phyloP scores from a whole-genome alignment of 2,329 filamentous ascomycete genomes.

The Fusarium sp. region DNA sequence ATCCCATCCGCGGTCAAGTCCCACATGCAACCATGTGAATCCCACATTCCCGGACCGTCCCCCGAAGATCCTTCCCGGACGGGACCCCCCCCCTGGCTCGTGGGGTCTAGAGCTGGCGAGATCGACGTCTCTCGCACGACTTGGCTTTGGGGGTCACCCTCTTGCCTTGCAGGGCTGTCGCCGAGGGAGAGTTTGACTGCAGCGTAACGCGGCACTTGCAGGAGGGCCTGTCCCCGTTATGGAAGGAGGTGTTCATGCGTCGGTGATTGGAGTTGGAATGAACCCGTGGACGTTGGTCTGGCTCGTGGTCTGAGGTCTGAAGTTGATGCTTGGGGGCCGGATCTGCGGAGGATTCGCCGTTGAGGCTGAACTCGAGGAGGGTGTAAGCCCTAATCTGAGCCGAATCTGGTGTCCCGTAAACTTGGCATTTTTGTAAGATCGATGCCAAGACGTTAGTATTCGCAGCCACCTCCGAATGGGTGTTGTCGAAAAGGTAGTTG shows the following conservation, averaged over 20 bases:
- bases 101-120: conserved; percentile 37
- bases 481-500: background rate
- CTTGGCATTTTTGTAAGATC: conserved; percentile 55
- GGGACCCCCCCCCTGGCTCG: conserved; percentile 35
- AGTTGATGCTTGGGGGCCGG: conserved; percentile 59
- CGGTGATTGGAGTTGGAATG: conserved; percentile 25
- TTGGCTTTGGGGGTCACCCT: conserved; percentile 34
- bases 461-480: background rate
- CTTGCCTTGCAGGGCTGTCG: background rate
- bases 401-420: conserved; percentile 26
- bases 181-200: conserved; percentile 26
- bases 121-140: conserved; percentile 44
- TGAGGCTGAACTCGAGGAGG: conserved; percentile 50
- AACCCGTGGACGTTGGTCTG: conserved; percentile 24
- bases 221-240: conserved; percentile 47
- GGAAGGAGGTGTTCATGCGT: conserved; percentile 54
- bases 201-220: conserved; percentile 38
- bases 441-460: conserved; percentile 50
- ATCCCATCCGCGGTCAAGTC: conserved; percentile 10
- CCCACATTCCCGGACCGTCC: conserved; percentile 38
- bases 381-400: conserved; percentile 42
- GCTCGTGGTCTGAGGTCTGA: conserved; percentile 58
- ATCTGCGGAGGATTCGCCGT: conserved; percentile 54
- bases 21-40: conserved; percentile 1
- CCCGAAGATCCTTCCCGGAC: conserved; percentile 44